phyloP scores from a whole-genome alignment of 257 asterid species.

The Nicotiana noctiflora region DNA sequence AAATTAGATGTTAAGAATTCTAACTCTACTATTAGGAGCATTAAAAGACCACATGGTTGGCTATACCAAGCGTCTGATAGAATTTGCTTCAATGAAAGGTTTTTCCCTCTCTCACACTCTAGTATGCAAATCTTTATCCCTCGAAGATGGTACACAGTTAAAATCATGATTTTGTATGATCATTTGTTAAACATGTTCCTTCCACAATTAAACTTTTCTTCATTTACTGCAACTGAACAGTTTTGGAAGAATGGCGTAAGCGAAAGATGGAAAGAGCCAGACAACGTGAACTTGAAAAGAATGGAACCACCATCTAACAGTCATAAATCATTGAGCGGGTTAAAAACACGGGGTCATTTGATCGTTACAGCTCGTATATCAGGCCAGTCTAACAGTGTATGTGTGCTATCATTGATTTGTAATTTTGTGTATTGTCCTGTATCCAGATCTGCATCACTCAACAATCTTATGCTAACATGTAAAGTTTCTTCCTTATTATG shows the following conservation, averaged over 20 bases:
- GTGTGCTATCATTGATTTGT: not conserved
- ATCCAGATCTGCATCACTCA: not conserved
- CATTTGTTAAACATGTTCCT: not conserved
- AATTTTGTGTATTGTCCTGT: not conserved
- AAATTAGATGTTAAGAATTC: too few species aligned
- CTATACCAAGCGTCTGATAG: too few species aligned
- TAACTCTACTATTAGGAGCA: too few species aligned
- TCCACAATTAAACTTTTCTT: not conserved
- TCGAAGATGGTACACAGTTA: too few species aligned
- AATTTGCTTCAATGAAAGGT: too few species aligned
- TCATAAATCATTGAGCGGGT: not conserved
- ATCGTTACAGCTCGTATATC: not conserved
- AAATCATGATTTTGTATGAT: not conserved
- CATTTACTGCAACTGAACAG: constrained; percentile 25
- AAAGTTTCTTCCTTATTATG: not conserved
- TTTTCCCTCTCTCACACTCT: too few species aligned
- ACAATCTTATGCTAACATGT: not conserved
- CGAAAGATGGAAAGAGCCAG: constrained; percentile 89
- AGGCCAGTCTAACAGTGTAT: not conserved
- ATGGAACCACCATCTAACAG: constrained; percentile 29
- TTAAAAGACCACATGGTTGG: too few species aligned
- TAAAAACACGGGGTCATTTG: not conserved
- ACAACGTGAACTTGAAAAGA: constrained; percentile 51
- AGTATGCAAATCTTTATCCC: too few species aligned
- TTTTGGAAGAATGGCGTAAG: constrained; percentile 87